Evolutionary conservation across 805 yeast genomes (phyloP), one percentile per base, ranked within the genome.

Genomic region (Candida sithepensis): DNA sequence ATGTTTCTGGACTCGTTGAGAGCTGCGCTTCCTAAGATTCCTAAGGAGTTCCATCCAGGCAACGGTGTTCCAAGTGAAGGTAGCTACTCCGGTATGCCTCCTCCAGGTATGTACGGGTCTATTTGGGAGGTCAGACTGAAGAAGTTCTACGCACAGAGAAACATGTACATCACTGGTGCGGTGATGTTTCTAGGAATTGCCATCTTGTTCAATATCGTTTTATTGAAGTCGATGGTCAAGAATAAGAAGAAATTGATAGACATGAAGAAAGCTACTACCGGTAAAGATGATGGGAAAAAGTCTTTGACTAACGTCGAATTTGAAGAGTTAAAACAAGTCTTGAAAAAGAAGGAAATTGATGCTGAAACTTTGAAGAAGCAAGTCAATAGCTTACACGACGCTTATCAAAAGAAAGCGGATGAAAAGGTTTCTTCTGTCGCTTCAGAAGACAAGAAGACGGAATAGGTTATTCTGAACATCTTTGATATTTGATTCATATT

Each of bases 111-210:
- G 43, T 61, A 34, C 24, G 13, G 60, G 65, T 68, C 38, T 6
- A 38, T 50, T 26, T 61, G 68, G 60, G 68, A 63, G n/a, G 21
- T 45, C 8, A 56, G 60, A 58, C 79, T 80, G 4, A 70, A 74
- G 54, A 75, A 73, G 58, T 78, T 78, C 57, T 76, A 77, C 52
- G 71, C 81, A n/a, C 83, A 79, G 55, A 67, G 84, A 47, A 79
- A 79, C 58, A 63, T 79, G 64, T 79, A 79, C 59, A 66, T 79
- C 46, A 73, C 76, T 13, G 83, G 82, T 5, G 81, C 81, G 3
- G 77, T 78, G 6, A 61, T 77, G 48, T 77, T 76, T 54, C 67
- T 75, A 48, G 71, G 65, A 42, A 43, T 73, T 38, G 74, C 80
- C 0, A 70, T 78, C 41, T 64, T 60, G 46, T 77, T 78, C 18